Evolutionary conservation across 805 yeast genomes (phyloP).

Genomic region (Cyberlindnera bimundalis): DNA sequence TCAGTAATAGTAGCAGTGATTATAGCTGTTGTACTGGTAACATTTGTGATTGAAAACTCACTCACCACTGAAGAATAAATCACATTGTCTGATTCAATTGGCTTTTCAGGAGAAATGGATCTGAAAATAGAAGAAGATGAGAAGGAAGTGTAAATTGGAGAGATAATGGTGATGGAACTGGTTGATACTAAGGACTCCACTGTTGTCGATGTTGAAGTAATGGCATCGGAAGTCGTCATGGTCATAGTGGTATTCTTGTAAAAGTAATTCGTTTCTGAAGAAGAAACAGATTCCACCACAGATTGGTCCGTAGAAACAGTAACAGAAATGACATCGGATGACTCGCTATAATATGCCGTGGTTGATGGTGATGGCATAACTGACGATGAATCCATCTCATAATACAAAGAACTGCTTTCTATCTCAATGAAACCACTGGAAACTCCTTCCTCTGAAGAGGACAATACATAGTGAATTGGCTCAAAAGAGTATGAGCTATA

Average conservation of each 20-base stretch:
- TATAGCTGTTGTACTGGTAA: no score
- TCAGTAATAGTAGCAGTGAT: no score
- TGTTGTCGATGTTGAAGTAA: not conserved
- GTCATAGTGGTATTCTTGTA: not conserved
- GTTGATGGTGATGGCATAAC: not conserved
- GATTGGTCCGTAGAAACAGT: not conserved
- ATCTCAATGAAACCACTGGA: no score
- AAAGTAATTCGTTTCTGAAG: no score
- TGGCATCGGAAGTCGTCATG: not conserved
- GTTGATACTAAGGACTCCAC: no score
- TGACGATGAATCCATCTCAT: not conserved
- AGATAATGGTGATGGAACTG: not conserved
- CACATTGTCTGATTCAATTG: not conserved
- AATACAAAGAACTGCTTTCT: no score
- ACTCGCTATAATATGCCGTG: no score
- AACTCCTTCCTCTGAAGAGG: slow-evolving; percentile 1
- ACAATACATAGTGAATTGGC: no score
- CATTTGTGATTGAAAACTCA: no score
- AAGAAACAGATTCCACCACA: not conserved
- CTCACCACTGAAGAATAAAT: no score
- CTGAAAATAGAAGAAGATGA: slow-evolving; percentile 6
- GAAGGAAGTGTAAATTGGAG: not conserved
- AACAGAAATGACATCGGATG: not conserved
- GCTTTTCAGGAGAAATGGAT: slow-evolving; percentile 12
- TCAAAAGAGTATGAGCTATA: no score